Conservation (phyloP, 2,329 filamentous ascomycete genomes). For the Penicillium hesseltinei region DNA sequence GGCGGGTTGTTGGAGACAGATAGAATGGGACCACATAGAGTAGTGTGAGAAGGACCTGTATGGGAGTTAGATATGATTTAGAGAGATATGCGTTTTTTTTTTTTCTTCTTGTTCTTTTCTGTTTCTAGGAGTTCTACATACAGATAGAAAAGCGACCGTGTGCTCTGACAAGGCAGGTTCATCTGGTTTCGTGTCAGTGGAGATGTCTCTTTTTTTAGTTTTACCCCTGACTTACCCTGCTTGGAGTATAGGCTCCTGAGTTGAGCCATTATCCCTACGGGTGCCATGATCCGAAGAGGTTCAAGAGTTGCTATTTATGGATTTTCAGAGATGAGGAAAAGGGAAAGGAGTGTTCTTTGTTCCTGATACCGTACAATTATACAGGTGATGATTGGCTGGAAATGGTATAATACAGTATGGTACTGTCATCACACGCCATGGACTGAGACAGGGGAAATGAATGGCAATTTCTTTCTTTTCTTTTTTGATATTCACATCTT, state of each 20-base stretch:
- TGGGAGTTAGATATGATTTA: conserved; percentile 2
- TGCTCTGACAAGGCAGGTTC: conserved; percentile 39
- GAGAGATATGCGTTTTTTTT: neutral
- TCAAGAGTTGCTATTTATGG: conserved; percentile 2
- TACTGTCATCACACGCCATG: neutral
- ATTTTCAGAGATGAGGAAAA: neutral
- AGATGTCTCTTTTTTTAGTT: neutral
- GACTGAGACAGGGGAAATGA: neutral
- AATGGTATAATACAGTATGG: conserved; percentile 3
- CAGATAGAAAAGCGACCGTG: conserved; percentile 40
- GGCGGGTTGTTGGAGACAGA: conserved; percentile 73
- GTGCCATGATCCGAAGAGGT: conserved; percentile 30
- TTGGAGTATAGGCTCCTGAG: conserved; percentile 36
- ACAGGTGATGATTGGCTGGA: neutral
- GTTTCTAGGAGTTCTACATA: conserved; percentile 26
- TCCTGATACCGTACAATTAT: neutral
- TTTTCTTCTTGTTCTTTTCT: neutral
- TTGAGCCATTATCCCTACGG: conserved; percentile 32
- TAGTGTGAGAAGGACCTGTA: conserved; percentile 74
- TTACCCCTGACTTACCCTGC: conserved; percentile 25
- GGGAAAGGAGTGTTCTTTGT: conserved; percentile 11
- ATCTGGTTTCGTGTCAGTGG: conserved; percentile 27
- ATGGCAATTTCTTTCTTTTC: neutral
- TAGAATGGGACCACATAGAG: conserved; percentile 92
- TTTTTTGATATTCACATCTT: neutral